Evolutionary conservation across 495 filamentous ascomycete genomes (phyloP), one percentile per base, ranked within the genome.

Genomic region (Penicillium samsonianum): DNA sequence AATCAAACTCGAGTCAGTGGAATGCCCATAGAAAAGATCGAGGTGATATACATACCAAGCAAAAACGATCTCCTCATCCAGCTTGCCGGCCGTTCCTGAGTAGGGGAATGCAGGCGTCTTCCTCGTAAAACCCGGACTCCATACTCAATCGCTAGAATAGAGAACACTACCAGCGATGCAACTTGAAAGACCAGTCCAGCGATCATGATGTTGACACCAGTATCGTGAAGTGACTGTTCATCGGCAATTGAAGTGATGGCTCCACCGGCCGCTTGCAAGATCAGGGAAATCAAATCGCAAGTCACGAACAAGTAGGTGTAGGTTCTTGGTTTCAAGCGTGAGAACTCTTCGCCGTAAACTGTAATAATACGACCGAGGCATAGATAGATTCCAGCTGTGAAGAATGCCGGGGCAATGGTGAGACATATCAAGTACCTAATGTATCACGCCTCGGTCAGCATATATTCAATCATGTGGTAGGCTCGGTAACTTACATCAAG

Each of bases 201-300:
- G 57, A 84, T 77, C 80, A 84, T 82, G 68, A 81, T 73, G 54
- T 83, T 74, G 58, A 72, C 64, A 35, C 81, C 81, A 0, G 60
- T 67, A 23, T 78, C 55, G 3, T 51, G 43, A 5, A 53, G 50
- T 19, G 23, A 55, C 16, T 65, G 45, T 17, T 62, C 42, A 16
- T 62, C 56, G 10, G 82, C 73, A 7, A 67, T 74, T 23, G 79
- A 74, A 7, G 82, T 79, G 14, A 85, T 71, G 19, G 67, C 82
- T 25, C 81, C 83, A 31, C 83, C 83, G 35, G 73, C 68, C 12
- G 75, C 78, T 70, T 85, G 83, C 0, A 85, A 70, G n/a, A 83
- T 50, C 5, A 86, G 68, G 11, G 80, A 70, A 47, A 85, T 62
- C 28, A 84, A 50, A 63, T 85, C 83, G 63, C 71, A 80, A 31